Evolutionary conservation across 176 grass and related monocot genomes (phyloP), one percentile per base, ranked within the genome.

Genomic region (Ananas comosus): DNA sequence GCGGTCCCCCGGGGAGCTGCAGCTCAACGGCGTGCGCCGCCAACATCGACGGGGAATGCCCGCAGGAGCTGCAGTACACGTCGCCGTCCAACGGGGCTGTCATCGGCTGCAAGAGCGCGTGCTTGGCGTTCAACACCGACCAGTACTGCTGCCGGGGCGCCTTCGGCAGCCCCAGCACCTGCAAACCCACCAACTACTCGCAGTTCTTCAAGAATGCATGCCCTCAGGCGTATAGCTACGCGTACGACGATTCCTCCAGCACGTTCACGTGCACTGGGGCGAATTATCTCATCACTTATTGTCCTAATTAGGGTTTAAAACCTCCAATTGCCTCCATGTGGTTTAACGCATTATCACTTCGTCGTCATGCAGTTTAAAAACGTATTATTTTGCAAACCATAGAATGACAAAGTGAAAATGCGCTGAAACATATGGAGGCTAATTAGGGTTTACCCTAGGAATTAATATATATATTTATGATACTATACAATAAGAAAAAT

Each of bases 201-300:
- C 4, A 9, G 48, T 1, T 90, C 2, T 90, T 90, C 76, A 90
- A 90, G 80, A 28, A 16, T 27, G 68, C 78, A 49, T 90, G 87
- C 68, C 87, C 87, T 9, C 76, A 90, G 58, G 80, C 83, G 1
- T 90, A 86, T 65, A 90, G 87, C 68, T 90, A 90, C 50, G 83
- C 83, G 0, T 90, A 69, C 58, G 80, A 90, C 49, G 87, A 90
- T 71, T 0, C 56, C 33, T 77, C 51, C 25, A 90, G 83, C 69
- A 86, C 83, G 13, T 90, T 86, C 53, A 86, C 87, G 13, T 90
- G 87, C 53, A 53, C 25, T 3, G 73, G 54, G 18, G n/a, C 5
- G 4, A 63, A 51, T 18, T 87, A 87, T 18, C 14, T 33, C 53
- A 11, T 87, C 72, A 80, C 72, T 9, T 87, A 81, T 53, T 83